phyloP scores from a whole-genome alignment of 345 rosid genomes.

The Sonneratia caseolaris region DNA sequence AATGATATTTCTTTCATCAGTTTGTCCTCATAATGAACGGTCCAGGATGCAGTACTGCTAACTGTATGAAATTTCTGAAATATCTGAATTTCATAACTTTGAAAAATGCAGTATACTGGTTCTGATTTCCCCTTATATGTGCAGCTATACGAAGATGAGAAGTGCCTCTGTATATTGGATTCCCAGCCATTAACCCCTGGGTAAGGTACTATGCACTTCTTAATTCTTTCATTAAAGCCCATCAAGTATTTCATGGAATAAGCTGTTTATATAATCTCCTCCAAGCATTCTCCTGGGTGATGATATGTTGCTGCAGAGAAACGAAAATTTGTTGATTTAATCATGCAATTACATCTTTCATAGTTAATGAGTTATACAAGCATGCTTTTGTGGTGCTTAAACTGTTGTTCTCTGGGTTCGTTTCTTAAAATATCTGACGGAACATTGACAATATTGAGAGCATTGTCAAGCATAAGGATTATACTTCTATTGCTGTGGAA shows the following conservation, averaged over 20 bases:
- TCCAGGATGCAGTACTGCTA: not conserved
- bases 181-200: conserved; percentile 64
- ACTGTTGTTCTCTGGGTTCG: not conserved
- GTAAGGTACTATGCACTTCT: conserved; percentile 50
- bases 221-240: not conserved
- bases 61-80: not conserved
- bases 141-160: conserved; percentile 89
- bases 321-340: not conserved
- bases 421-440: not conserved
- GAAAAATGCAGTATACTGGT: not conserved
- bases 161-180: conserved; percentile 83
- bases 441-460: not conserved
- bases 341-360: not conserved
- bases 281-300: not conserved
- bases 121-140: conserved; percentile 3
- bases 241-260: not conserved
- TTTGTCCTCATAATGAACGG: not conserved
- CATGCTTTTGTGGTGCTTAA: not conserved
- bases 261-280: not conserved
- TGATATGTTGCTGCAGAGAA: not conserved
- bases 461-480: not conserved
- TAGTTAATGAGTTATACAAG: not conserved
- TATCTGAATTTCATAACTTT: not conserved
- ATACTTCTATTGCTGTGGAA: not conserved
- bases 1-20: not conserved